Base-by-base conservation (phyloP, 768 basidiomycete genomes). In the Auricularia sp. region DNA sequence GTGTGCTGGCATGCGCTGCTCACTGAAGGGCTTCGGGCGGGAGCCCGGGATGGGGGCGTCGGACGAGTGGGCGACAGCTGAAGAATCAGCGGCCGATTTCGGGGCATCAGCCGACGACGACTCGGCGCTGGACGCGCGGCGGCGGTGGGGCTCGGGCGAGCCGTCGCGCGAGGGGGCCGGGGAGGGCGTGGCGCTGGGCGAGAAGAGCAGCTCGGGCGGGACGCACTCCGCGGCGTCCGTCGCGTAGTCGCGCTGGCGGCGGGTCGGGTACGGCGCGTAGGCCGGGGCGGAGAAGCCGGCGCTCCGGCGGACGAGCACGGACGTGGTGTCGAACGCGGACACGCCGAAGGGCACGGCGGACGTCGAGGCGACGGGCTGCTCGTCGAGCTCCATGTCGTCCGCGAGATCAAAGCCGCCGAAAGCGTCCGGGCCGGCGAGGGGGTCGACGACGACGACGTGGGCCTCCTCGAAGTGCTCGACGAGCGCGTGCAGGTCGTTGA, bases 391-490 rank as follows among this genome's bases (percentile, higher is more conserved):
- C 89, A 92, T 91, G 69, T 92, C 90, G 72, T 90, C 89, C 0
- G 87, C 24, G 24, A 59, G 78, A 71, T 90, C 89, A 69, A 88
- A 88, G 0, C 81, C 76, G 3, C 79, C 76, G 67, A 62, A 18
- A 75, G 74, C 65, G 73, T 73, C 24, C 29, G 56, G 44, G 47
- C 54, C 36, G 10, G 62, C 63, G 18, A 61, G 54, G 42, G 24
- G 35, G 67, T 82, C 79, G 54, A 88, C 73, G 65, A 92, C 85
- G 71, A 90, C 82, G 73, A 95, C 89, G 73, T 96, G 94, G 59
- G 86, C 85, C 66, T 93, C 89, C 71, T 96, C 94, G 68, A 95
- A 94, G 72, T 96, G 94, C 75, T 95, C 92, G 2, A 96, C 82
- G 11, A 96, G 85, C 2, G 91, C 88, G 67, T 91, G 89, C 0